Conservation (phyloP, 1,284 basidiomycete species). For the Caloboletus inedulis region DNA sequence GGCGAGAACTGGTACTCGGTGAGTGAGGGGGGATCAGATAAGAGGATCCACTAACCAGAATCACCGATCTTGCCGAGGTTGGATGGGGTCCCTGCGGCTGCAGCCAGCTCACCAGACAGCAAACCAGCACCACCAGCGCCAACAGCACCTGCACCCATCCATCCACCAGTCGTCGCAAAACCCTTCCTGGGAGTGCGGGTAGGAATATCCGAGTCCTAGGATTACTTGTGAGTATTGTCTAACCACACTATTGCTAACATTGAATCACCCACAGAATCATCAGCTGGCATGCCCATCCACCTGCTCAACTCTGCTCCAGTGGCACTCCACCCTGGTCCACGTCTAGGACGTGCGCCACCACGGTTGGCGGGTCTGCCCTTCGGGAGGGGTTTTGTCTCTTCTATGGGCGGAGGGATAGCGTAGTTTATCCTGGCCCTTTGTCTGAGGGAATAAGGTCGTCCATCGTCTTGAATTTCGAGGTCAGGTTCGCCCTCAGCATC, state of each 20-base stretch:
- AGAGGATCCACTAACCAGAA: slow-evolving; percentile 48
- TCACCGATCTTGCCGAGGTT: slow-evolving; percentile 83
- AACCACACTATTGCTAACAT: not conserved
- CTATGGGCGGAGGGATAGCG: slow-evolving; percentile 71
- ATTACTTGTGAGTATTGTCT: slow-evolving; percentile 6
- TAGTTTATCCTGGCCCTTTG: slow-evolving; percentile 70
- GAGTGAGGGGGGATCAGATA: not conserved
- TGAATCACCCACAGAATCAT: slow-evolving; percentile 59
- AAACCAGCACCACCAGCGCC: slow-evolving; percentile 49
- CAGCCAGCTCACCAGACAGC: slow-evolving; percentile 54
- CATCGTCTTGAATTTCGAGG: slow-evolving; percentile 44
- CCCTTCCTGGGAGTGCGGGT: slow-evolving; percentile 65
- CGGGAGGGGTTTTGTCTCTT: slow-evolving; percentile 56
- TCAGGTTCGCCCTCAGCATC: slow-evolving; percentile 35
- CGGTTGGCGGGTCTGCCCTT: slow-evolving; percentile 32
- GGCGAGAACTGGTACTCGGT: slow-evolving; percentile 63
- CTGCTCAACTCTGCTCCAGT: slow-evolving; percentile 68
- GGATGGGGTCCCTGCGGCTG: slow-evolving; percentile 68
- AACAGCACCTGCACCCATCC: slow-evolving; percentile 52
- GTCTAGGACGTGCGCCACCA: slow-evolving; percentile 38
- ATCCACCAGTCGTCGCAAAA: slow-evolving; percentile 48
- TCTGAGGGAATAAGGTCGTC: slow-evolving; percentile 62
- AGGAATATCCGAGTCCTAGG: slow-evolving; percentile 67
- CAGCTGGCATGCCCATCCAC: slow-evolving; percentile 68
- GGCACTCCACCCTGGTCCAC: slow-evolving; percentile 69